Base-by-base conservation (phyloP, 768 basidiomycete species). In the Russula griseocarnosa region DNA sequence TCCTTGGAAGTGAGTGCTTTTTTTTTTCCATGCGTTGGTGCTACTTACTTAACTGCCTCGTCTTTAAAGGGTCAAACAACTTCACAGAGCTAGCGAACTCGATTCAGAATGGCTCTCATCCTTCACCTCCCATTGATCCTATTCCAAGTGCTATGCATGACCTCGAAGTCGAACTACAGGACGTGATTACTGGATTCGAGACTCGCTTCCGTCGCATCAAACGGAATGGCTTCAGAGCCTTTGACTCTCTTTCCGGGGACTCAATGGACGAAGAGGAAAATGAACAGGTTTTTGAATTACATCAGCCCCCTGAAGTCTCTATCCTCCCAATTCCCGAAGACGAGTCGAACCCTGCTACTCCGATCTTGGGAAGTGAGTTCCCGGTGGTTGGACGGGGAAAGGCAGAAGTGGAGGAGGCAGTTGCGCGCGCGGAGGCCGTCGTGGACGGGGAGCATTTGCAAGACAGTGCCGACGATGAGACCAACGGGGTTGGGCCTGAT, bases 161-260 rank as follows among this genome's bases (percentile, higher is more conserved):
- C 59, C 79, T 89, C 5, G 79, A 85, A 62, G 70, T 73, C 16
- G 87, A 89, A 64, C 73, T 90, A 14, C 76, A 85, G 66, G 86
- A 87, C 52, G 76, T 89, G 26, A 78, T 86, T 40, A 69, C 75
- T 24, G 88, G 86, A 18, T 90, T 88, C 72, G 75, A 79, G 55
- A 78, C 82, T 9, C 80, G 83, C 11, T 67, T 89, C 11, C 75
- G 78, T 10, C 73, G 76, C 32, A 73, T 86, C 64, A 80, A 79
- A 63, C 75, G 79, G 47, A 74, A 73, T n/a, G 79, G 78, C 58
- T 73, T 75, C 47, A 74, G 75, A 54, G 71, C 75, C 26, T 77
- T 79, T 63, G 76, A 73, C 47, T 66, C 34, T 38, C 38, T 49
- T 26, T 58, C 60, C 30, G 53, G 50, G 68, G 64, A 70, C 70